Base-by-base conservation (phyloP, 1,284 basidiomycete genomes). In the Apiotrichum sp. region DNA sequence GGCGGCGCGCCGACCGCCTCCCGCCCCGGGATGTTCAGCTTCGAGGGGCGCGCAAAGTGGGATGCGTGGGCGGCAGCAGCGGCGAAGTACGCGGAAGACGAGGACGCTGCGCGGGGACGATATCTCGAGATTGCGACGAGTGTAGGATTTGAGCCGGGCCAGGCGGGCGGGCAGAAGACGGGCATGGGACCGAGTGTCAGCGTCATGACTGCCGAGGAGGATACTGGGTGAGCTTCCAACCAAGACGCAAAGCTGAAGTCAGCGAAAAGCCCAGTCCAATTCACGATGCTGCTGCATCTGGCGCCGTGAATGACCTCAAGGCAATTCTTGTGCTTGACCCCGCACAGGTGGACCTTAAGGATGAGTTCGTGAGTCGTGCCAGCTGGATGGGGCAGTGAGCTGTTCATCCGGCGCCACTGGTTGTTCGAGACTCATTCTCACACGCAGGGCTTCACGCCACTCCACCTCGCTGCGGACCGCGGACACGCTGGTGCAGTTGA, bases 391-490 rank as follows among this genome's bases (percentile, higher is more conserved):
- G n/a, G n/a, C n/a, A n/a, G n/a, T n/a, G n/a, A n/a, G n/a, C 29
- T 11, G 16, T 39, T 44, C 22, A 10, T 22, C 10, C 13, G 35
- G 32, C 14, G 54, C 38, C n/a, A n/a, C n/a, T n/a, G n/a, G n/a
- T n/a, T n/a, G n/a, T n/a, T n/a, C n/a, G 14, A n/a, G n/a, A 50
- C 58, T 42, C 11, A 31, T 13, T 34, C 22, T 16, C 47, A 59
- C 38, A 9, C n/a, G 29, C 68, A 93, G 88, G 90, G 88, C 36
- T 92, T 88, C 69, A 88, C 90, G 0, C 81, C 90, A 11, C 72
- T 95, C 31, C 91, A 95, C 66, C 80, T 93, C 0, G 90, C 91
- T 1, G 83, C 84, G 16, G 91, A 95, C 68, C 79, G 91, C 69
- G 91, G 90, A 0, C 81, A 84, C 62, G 52, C 78, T 4, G 76